Conservation (phyloP, 202 grass and related monocot species). For the Eragrostis tef region DNA sequence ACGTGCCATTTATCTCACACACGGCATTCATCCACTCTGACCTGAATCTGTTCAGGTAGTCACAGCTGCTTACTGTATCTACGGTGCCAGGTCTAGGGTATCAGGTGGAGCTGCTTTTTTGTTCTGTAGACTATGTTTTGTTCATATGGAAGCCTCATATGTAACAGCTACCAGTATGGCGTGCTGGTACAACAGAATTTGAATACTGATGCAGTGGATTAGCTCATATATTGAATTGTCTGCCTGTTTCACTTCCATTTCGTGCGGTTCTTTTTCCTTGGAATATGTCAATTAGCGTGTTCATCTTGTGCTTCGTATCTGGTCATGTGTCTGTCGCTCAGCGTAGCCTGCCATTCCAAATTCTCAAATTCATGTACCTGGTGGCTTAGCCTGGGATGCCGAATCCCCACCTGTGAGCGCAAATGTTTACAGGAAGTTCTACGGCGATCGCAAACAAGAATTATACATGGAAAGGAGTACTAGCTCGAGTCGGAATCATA, state of each 20-base stretch:
- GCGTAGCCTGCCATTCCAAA: not conserved
- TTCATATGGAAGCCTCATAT: conserved; percentile 13
- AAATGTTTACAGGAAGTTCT: too few relatives aligned
- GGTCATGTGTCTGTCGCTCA: not conserved
- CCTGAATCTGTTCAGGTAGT: conserved; percentile 65
- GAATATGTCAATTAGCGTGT: not conserved
- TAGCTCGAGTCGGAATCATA: too few relatives aligned
- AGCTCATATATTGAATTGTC: not conserved
- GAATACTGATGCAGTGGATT: not conserved
- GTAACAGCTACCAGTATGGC: not conserved
- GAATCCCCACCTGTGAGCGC: too few relatives aligned
- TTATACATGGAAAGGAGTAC: too few relatives aligned
- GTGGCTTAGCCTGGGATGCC: not conserved
- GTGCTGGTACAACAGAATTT: conserved; percentile 25
- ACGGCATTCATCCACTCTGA: conserved; percentile 77
- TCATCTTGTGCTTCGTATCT: not conserved
- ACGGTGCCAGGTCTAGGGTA: not conserved
- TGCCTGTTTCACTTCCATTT: not conserved
- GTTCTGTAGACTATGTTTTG: not conserved
- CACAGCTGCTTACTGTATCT: not conserved
- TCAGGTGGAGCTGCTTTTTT: not conserved
- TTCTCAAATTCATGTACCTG: not conserved
- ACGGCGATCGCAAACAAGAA: too few relatives aligned
- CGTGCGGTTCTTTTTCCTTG: not conserved
- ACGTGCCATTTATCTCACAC: conserved; percentile 73